Conservation (phyloP, 768 basidiomycete genomes). For the Panaeolus papilionaceus region DNA sequence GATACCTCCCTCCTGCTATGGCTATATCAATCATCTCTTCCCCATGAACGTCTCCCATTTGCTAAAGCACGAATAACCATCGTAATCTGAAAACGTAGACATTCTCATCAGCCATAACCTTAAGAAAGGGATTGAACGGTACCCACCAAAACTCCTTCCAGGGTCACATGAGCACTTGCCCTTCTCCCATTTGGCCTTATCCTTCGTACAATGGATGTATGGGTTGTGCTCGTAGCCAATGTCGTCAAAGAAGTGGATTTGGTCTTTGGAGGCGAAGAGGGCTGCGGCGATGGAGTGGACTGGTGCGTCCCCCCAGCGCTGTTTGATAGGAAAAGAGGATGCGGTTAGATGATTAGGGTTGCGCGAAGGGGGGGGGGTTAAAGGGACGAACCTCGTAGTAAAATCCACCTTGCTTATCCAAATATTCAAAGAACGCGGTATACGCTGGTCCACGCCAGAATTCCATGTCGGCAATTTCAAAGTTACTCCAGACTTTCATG, state of each 20-base stretch:
- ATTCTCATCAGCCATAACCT: neutral
- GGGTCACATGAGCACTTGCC: slow-evolving; percentile 71
- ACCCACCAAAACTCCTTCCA: slow-evolving; percentile 56
- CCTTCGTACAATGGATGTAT: slow-evolving; percentile 70
- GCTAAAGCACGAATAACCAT: slow-evolving; percentile 61
- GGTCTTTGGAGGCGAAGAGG: slow-evolving; percentile 58
- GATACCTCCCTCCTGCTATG: neutral
- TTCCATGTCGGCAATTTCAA: slow-evolving; percentile 72
- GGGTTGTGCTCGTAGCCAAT: slow-evolving; percentile 82
- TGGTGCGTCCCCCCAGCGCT: slow-evolving; percentile 67
- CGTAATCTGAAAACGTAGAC: slow-evolving; percentile 47
- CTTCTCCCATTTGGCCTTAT: slow-evolving; percentile 49
- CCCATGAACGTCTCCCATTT: slow-evolving; percentile 54
- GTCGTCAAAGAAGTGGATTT: slow-evolving; percentile 78
- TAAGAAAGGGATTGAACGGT: slow-evolving; percentile 31
- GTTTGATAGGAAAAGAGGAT: slow-evolving; percentile 25
- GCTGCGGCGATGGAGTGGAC: slow-evolving; percentile 74
- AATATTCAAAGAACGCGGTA: slow-evolving; percentile 66
- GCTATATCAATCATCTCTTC: neutral
- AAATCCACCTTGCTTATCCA: slow-evolving; percentile 68
- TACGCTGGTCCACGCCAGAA: slow-evolving; percentile 75
- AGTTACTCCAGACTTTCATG: slow-evolving; percentile 61
- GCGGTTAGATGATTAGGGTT: slow-evolving; percentile 29
- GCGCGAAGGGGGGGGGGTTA: neutral
- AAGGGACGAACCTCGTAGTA: slow-evolving; percentile 64